These are phyloP conservation scores for Citeromyces nyonsensis DNA, from an alignment of 805 yeast genomes.

Conservation along the genomic window DNA sequence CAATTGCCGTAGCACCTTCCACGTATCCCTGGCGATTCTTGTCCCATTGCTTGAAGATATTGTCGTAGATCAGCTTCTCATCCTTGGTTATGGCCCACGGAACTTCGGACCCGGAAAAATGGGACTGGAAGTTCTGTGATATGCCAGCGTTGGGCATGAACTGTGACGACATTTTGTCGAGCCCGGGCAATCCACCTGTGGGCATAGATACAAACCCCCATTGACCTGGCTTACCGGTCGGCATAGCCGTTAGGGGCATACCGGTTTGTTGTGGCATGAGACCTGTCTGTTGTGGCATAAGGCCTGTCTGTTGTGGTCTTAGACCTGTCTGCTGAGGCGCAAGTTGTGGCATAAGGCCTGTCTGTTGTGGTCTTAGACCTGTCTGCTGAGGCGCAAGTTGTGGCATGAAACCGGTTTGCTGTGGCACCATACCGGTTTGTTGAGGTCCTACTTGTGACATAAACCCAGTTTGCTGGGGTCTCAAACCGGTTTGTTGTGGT, in stretches of 20 bases:
- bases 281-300: constrained; percentile 26
- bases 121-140: constrained; percentile 10
- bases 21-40: constrained; percentile 47
- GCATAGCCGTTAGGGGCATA: too few relatives aligned
- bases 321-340: constrained; percentile 12
- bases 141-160: constrained; percentile 37
- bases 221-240: constrained; percentile 55
- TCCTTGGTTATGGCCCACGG: constrained; percentile 78
- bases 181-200: constrained; percentile 57
- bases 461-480: constrained; percentile 8
- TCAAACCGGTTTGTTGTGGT: constrained; percentile 15
- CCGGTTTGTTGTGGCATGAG: too few relatives aligned
- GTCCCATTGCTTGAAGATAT: constrained; percentile 84
- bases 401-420: constrained; percentile 17
- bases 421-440: constrained; percentile 8
- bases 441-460: constrained; percentile 6
- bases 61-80: constrained; percentile 76
- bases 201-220: constrained; percentile 68
- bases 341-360: constrained; percentile 13
- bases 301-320: constrained; percentile 13
- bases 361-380: constrained; percentile 13
- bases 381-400: constrained; percentile 12
- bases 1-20: constrained; percentile 71
- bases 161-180: constrained; percentile 50
- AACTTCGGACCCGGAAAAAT: constrained; percentile 45